Evolutionary conservation across 2,329 filamentous ascomycete species (phyloP), one percentile per base, ranked within the genome.

Genomic region (Ramichloridium luteum): DNA sequence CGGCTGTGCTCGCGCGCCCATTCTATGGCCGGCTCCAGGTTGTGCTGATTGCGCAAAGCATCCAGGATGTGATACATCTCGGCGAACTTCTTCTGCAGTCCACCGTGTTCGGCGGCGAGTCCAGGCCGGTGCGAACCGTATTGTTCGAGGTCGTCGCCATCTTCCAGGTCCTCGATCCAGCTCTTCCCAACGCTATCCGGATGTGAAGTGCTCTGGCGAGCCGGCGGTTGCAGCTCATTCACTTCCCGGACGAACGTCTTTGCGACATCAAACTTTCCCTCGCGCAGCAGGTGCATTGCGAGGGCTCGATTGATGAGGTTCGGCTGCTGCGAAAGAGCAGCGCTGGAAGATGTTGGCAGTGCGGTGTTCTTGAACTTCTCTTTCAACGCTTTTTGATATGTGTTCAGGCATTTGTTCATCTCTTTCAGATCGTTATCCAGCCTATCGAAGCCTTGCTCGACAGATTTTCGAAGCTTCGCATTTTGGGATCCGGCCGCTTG

Each of bases 281-380:
- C 88, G 25, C 90, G 81, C 23, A 98, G 70, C 13, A 98, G 70
- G 53, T 98, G 90, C 85, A 96, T 94, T 6, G 82, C 82, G 46
- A 98, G 92, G 5, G 90, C 88, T 35, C 86, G 75, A 59, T 94
- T 92, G 52, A 96, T 83, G 9, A 94, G 67, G 11, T 70, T 65
- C 3, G 80, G 70, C 43, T 92, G 76, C 13, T 77, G 71, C 2
- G 74, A 76, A 56, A 94, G 74, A 18, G 77, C 79, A 57, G 93
- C 84, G 6, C 84, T 77, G 36, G 86, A 80, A 49, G 75, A 80
- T 10, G 77, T 80, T 0, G 88, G 74, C 10, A 80, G 64, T 10
- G 76, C 73, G 39, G 71, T 71, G 39, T 73, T 70, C 59, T 77
- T 77, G 52, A 75, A 79, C 49, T 79, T 71, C 68, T 76, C 83